Conservation (phyloP, 208 protist species). For the Zelonia costaricensis region DNA sequence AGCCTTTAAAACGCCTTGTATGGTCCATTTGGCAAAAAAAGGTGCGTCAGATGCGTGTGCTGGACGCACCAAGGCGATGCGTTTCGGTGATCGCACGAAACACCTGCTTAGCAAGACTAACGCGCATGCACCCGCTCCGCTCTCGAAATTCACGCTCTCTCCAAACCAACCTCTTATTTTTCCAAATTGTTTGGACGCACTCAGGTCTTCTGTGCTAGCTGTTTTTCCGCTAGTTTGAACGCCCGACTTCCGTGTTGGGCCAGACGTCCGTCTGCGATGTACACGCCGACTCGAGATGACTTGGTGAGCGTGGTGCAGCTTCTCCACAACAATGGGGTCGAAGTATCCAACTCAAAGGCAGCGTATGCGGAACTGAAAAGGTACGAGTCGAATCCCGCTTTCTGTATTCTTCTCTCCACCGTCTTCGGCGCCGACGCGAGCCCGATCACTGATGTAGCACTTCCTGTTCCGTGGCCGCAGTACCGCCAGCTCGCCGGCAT, state of each 20-base stretch:
- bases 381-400: slow-evolving; percentile 80
- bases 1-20: too few relatives aligned
- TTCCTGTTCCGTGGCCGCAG: slow-evolving; percentile 61
- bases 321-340: slow-evolving; percentile 83
- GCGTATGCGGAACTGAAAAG: slow-evolving; percentile 80
- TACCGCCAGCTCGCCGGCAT: slow-evolving; percentile 83
- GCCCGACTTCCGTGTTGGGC: too few relatives aligned
- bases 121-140: too few relatives aligned
- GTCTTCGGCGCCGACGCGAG: slow-evolving; percentile 62
- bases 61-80: too few relatives aligned
- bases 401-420: slow-evolving; percentile 74
- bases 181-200: too few relatives aligned
- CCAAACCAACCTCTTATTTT: not conserved
- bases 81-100: too few relatives aligned
- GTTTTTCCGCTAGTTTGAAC: too few relatives aligned
- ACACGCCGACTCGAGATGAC: slow-evolving; percentile 56
- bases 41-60: too few relatives aligned
- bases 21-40: too few relatives aligned
- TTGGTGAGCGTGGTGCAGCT: slow-evolving; percentile 71
- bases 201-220: too few relatives aligned
- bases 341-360: slow-evolving; percentile 76
- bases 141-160: too few relatives aligned
- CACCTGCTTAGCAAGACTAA: too few relatives aligned
- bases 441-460: slow-evolving; percentile 41
- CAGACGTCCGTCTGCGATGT: slow-evolving; percentile 11